Evolutionary conservation across 768 basidiomycete genomes (phyloP), one percentile per base, ranked within the genome.

Genomic region (Pisolithus sp.): DNA sequence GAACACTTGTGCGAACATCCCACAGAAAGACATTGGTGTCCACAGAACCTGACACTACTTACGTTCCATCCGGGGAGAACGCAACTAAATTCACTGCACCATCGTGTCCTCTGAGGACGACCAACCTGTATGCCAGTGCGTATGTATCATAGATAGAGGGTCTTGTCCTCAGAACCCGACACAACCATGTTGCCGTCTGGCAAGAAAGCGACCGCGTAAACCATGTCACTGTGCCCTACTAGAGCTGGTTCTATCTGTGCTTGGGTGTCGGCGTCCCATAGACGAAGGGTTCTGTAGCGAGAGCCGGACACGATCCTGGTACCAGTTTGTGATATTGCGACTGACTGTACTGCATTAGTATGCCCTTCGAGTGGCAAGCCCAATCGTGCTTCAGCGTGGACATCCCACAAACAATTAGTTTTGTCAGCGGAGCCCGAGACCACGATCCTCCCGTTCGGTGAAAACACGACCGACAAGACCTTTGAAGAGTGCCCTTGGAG

Each of bases 401-500:
- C 40, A 41, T 41, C 40, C 40, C 40, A 41, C 18, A 41, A 41
- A 37, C 55, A 43, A n/a, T 62, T 42, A 18, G 50, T 54, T 18
- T 24, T 43, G 57, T 67, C 67, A 17, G 44, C 30, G 3, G 60
- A 59, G 7, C 57, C 59, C 0, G 63, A 59, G 17, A 60, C 61
- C 37, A 64, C 34, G 7, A 5, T 36, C 10, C 30, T 51, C 9
- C 57, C 59, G 51, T 66, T 60, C 9, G 26, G 42, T n/a, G 31
- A 48, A 46, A 44, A 44, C 23, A 7, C n/a, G n/a, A n/a, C n/a
- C n/a, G n/a, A n/a, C n/a, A n/a, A n/a, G n/a, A n/a, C n/a, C n/a
- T n/a, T n/a, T 15, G 8, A 15, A 12, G 10, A 10, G 17, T 44
- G 21, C 43, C 23, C 43, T 44, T 4, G 15, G 7, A 26, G 24